These are phyloP conservation scores for Cladosporium velox DNA, from an alignment of 2,329 filamentous ascomycete genomes.

Conservation along the genomic window DNA sequence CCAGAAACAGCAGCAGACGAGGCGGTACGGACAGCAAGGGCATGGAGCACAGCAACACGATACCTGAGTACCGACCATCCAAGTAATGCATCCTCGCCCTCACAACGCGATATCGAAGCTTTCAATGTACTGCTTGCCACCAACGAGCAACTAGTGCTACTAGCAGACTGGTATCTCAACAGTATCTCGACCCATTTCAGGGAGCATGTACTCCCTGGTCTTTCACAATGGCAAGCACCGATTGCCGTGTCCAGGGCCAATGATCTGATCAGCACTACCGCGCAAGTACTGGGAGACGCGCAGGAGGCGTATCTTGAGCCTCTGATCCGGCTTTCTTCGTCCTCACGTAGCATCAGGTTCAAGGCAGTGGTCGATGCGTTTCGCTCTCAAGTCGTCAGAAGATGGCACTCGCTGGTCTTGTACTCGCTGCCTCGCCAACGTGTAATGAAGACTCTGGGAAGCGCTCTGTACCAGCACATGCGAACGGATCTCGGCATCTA, in stretches of 20 bases:
- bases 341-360: neutral
- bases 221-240: slow-evolving; percentile 32
- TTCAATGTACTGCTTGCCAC: slow-evolving; percentile 24
- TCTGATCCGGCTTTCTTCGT: slow-evolving; percentile 44
- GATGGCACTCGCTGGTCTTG: slow-evolving; percentile 31
- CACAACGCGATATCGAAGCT: slow-evolving; percentile 20
- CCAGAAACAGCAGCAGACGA: slow-evolving; percentile 42
- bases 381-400: slow-evolving; percentile 40
- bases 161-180: slow-evolving; percentile 49
- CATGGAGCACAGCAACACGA: slow-evolving; percentile 51
- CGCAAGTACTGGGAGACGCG: slow-evolving; percentile 39
- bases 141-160: slow-evolving; percentile 14
- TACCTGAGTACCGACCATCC: slow-evolving; percentile 34
- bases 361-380: slow-evolving; percentile 25
- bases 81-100: slow-evolving; percentile 7
- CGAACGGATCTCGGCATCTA: slow-evolving; percentile 24
- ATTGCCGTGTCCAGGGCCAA: slow-evolving; percentile 32
- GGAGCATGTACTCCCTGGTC: slow-evolving; percentile 29
- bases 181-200: slow-evolving; percentile 48
- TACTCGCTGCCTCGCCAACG: slow-evolving; percentile 33
- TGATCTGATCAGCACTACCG: slow-evolving; percentile 40
- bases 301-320: slow-evolving; percentile 42
- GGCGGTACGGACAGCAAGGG: slow-evolving; percentile 40
- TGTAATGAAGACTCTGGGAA: slow-evolving; percentile 31
- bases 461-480: slow-evolving; percentile 32